Evolutionary conservation across 1,284 basidiomycete species (phyloP).

Genomic region (Peniophora sp.): DNA sequence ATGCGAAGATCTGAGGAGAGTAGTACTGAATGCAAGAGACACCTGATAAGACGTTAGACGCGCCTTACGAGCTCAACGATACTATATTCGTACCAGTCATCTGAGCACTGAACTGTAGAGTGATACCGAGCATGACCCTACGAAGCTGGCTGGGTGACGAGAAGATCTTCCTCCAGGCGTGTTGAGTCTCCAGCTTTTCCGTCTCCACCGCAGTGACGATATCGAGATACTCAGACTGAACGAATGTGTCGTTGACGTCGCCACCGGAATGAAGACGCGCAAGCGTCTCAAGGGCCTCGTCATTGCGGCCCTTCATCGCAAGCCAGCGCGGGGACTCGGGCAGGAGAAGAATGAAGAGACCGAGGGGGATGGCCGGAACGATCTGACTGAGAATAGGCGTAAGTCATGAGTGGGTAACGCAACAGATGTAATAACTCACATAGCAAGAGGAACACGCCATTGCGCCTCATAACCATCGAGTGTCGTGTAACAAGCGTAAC

Average conservation of each 20-base stretch:
- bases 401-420: slow-evolving; percentile 4
- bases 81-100: slow-evolving; percentile 3
- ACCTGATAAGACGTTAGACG: slow-evolving; percentile 13
- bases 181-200: slow-evolving; percentile 17
- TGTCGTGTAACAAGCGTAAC: slow-evolving; percentile 18
- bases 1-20: slow-evolving; percentile 33
- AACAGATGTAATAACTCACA: not conserved
- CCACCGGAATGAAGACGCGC: slow-evolving; percentile 46
- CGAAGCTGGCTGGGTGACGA: slow-evolving; percentile 38
- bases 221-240: slow-evolving; percentile 28
- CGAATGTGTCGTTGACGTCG: slow-evolving; percentile 36
- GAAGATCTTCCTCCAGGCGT: slow-evolving; percentile 41
- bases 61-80: not conserved
- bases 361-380: slow-evolving; percentile 36
- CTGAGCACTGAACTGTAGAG: slow-evolving; percentile 18
- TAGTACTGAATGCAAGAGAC: slow-evolving; percentile 44
- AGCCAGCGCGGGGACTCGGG: slow-evolving; percentile 56
- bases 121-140: slow-evolving; percentile 31
- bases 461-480: slow-evolving; percentile 24
- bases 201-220: slow-evolving; percentile 30
- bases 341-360: slow-evolving; percentile 44
- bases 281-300: slow-evolving; percentile 33
- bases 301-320: slow-evolving; percentile 44
- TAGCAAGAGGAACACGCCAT: slow-evolving; percentile 48
- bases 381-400: slow-evolving; percentile 14